Percentiles rank a stretch among this genome's conserved stretches.
phyloP scores from a whole-genome alignment of 2,329 filamentous ascomycete genomes.

The Rhynchosporium agropyri region DNA sequence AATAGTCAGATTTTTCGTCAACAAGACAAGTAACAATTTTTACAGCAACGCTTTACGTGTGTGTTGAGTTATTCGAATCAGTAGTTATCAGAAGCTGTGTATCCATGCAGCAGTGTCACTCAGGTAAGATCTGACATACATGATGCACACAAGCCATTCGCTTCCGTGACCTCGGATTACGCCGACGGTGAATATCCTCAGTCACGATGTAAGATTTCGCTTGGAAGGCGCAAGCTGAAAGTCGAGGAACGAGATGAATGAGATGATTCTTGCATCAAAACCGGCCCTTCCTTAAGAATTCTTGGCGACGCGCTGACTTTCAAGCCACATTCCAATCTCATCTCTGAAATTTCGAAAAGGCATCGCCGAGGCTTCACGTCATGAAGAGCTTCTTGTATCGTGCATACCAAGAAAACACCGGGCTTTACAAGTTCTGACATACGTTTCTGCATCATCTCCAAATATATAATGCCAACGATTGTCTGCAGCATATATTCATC shows the following conservation, averaged over 20 bases:
- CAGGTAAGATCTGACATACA: background rate
- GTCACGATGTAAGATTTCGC: background rate
- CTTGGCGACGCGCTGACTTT: conserved; percentile 1
- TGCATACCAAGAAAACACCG: background rate
- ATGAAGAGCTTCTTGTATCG: background rate
- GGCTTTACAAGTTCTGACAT: background rate
- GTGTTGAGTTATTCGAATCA: too few species aligned
- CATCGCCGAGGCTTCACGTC: background rate
- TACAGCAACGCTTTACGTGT: too few species aligned
- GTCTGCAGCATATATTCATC: background rate
- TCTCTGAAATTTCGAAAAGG: background rate
- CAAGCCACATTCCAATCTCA: background rate
- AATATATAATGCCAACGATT: background rate
- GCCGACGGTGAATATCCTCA: background rate
- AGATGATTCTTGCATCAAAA: background rate
- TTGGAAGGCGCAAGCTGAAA: background rate
- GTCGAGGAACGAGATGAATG: background rate
- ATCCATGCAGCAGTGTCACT: too few species aligned
- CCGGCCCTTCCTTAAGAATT: background rate
- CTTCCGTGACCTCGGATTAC: conserved; percentile 1
- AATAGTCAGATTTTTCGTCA: too few species aligned
- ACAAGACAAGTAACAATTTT: too few species aligned
- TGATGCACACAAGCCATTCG: background rate
- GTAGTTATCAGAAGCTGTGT: too few species aligned
- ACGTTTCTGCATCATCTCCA: background rate